Evolutionary conservation across 352 stramenopile species (phyloP).

Genomic region (Globisporangium camurandrum): DNA sequence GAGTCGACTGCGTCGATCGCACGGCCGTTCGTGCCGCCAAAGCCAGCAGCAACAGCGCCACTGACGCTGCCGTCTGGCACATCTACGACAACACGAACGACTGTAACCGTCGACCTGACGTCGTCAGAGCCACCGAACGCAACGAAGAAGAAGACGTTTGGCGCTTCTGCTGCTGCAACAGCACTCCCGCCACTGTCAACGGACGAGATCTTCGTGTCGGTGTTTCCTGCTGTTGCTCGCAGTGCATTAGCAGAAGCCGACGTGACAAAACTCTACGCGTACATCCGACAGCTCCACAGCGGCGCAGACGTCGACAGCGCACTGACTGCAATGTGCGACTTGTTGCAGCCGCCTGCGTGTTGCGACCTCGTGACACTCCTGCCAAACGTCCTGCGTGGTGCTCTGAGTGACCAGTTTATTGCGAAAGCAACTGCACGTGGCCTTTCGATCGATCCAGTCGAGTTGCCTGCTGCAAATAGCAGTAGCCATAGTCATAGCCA

Average conservation of each 20-base stretch:
- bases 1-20: conserved; percentile 58
- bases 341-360: conserved; percentile 31
- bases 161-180: not conserved
- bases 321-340: conserved; percentile 38
- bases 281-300: conserved; percentile 48
- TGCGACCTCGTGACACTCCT: conserved; percentile 56
- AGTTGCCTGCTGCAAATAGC: no score
- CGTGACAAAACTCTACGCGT: conserved; percentile 44
- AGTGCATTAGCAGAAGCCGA: conserved; percentile 40
- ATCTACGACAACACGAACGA: not conserved
- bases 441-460: conserved; percentile 23
- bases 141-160: conserved; percentile 25
- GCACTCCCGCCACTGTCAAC: conserved; percentile 3
- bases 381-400: conserved; percentile 45
- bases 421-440: conserved; percentile 24
- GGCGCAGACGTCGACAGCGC: conserved; percentile 30
- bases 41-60: conserved; percentile 3
- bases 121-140: conserved; percentile 4
- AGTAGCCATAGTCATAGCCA: no score
- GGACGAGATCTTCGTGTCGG: conserved; percentile 17
- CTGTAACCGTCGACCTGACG: not conserved
- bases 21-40: conserved; percentile 40
- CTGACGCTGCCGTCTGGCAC: not conserved
- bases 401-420: conserved; percentile 41
- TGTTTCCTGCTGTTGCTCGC: conserved; percentile 46